A percentile compares a stretch with the other conserved stretches of the same genome.
Evolutionary conservation across 768 basidiomycete genomes (phyloP).

Genomic region (Amanita fuliginea): DNA sequence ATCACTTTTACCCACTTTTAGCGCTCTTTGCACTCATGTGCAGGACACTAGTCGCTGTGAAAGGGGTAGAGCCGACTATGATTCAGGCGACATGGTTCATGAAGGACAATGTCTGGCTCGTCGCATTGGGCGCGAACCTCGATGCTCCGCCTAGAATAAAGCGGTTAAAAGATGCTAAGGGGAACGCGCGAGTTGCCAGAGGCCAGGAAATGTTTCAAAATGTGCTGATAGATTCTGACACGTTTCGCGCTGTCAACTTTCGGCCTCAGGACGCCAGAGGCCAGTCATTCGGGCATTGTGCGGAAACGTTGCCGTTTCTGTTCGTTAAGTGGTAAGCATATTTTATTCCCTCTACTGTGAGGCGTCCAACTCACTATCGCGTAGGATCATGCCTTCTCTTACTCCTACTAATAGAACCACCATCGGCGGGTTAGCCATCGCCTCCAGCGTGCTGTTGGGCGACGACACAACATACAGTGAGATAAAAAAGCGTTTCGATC

Average conservation of each 20-base stretch:
- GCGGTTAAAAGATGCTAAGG: not conserved
- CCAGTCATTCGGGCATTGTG: slow-evolving; percentile 3
- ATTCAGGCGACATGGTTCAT: not conserved
- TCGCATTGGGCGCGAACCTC: not conserved
- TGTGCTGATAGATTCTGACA: not conserved
- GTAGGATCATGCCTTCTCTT: not conserved
- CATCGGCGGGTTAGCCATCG: not conserved
- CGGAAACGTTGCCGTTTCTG: slow-evolving; percentile 2
- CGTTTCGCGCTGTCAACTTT: not conserved
- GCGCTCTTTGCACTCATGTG: not conserved
- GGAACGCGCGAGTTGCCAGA: not conserved
- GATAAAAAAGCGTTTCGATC: not conserved
- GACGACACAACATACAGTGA: not conserved
- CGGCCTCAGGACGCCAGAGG: not conserved
- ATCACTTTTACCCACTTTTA: slow-evolving; percentile 3
- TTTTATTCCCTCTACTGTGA: not conserved
- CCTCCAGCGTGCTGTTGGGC: not conserved
- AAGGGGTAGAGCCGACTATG: not conserved
- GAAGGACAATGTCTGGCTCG: not conserved
- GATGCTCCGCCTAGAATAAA: not conserved
- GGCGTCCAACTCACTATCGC: not conserved
- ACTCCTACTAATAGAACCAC: not conserved
- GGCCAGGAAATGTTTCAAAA: not conserved
- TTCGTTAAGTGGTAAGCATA: not conserved
- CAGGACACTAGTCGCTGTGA: not conserved